phyloP scores from a whole-genome alignment of 208 protist genomes.

The Acanthamoeba culbertsoni region DNA sequence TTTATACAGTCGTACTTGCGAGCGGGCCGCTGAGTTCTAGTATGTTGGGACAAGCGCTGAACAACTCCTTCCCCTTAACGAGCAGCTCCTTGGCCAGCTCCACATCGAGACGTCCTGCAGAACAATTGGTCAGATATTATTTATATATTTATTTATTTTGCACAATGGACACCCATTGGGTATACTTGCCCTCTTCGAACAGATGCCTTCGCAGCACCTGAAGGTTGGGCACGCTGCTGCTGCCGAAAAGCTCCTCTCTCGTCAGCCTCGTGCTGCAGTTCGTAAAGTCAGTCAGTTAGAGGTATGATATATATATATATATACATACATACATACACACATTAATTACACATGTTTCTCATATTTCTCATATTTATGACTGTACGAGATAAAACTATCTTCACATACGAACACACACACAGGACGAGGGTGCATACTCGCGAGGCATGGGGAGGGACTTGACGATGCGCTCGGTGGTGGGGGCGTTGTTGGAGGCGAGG shows the following conservation, averaged over 20 bases:
- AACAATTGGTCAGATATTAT: background rate
- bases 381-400: background rate
- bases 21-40: background rate
- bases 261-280: background rate
- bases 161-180: background rate
- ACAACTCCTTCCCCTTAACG: background rate
- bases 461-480: constrained; percentile 10
- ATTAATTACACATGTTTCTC: background rate
- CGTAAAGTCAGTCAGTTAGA: background rate
- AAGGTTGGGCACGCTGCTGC: background rate
- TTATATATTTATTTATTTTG: background rate
- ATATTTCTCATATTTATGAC: background rate
- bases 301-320: background rate
- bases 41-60: background rate
- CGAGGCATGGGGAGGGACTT: constrained; percentile 4
- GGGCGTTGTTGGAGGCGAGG: background rate
- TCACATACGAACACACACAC: background rate
- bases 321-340: background rate
- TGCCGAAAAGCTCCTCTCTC: background rate
- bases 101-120: background rate
- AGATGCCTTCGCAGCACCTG: background rate
- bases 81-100: background rate
- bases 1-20: background rate
- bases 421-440: background rate
- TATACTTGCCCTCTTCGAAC: background rate